phyloP scores from a whole-genome alignment of 2,329 filamentous ascomycete genomes.

The Herpotrichia juniperi region DNA sequence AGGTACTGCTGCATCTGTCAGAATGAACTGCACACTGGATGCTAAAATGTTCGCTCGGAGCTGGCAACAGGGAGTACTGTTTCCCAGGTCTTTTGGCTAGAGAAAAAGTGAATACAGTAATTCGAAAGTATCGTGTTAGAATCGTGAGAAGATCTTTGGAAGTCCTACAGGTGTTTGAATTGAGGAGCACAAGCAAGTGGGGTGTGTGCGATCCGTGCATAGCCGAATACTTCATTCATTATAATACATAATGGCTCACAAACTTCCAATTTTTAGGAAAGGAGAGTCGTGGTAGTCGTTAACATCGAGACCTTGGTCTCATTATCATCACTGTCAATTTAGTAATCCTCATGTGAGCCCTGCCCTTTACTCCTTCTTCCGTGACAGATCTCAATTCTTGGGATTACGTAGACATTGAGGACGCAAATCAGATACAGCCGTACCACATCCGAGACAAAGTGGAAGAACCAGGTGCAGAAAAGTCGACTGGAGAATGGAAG shows the following conservation, averaged over 20 bases:
- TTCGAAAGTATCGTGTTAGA: no score
- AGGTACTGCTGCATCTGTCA: no score
- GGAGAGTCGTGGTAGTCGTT: slow-evolving; percentile 31
- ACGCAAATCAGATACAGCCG: background rate
- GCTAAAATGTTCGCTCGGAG: no score
- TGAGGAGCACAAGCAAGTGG: no score
- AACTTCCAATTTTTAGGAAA: slow-evolving; percentile 22
- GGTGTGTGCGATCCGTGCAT: no score
- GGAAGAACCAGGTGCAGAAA: background rate
- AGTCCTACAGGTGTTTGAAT: no score
- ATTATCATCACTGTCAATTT: slow-evolving; percentile 9
- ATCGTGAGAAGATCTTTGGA: no score
- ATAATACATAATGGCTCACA: slow-evolving; percentile 5
- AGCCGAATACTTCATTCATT: slow-evolving; percentile 3
- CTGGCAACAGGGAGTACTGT: no score
- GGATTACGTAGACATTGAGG: background rate
- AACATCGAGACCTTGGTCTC: slow-evolving; percentile 16
- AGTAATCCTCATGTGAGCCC: slow-evolving; percentile 5
- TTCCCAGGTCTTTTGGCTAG: no score
- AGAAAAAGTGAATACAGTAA: no score
- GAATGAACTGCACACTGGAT: no score
- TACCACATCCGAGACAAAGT: background rate
- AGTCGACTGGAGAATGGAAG: background rate
- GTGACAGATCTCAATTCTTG: background rate
- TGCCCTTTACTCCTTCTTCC: slow-evolving; percentile 6